Conservation (phyloP, 257 asterid species). For the Anisodus tanguticus region DNA sequence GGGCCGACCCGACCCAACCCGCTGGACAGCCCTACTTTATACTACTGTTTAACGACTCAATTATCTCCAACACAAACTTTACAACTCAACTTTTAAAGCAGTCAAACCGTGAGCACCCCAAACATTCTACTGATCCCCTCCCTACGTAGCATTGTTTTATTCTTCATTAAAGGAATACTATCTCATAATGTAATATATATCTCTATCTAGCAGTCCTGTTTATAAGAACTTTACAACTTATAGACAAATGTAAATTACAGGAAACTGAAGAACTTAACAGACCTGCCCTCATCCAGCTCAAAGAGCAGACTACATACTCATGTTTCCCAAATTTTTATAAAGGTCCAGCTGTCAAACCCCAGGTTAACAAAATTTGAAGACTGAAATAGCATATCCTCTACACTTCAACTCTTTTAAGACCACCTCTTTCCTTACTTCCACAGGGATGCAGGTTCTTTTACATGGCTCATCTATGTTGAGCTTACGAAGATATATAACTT, state of each 20-base stretch:
- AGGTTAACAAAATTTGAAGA: slow-evolving; percentile 7
- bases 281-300: slow-evolving; percentile 19
- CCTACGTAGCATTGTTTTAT: slow-evolving; percentile 14
- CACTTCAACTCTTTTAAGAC: neutral
- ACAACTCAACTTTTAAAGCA: slow-evolving; percentile 4
- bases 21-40: too few relatives aligned
- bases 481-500: neutral
- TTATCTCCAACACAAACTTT: slow-evolving; percentile 1
- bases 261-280: neutral
- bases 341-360: neutral
- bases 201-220: neutral
- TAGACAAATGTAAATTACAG: neutral
- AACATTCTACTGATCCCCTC: neutral
- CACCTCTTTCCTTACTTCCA: neutral
- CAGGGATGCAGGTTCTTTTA: neutral
- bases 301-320: neutral
- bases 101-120: neutral
- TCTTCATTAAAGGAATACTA: neutral
- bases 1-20: too few relatives aligned
- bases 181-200: neutral
- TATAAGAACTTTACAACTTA: neutral
- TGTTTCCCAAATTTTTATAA: neutral
- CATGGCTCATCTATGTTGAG: neutral
- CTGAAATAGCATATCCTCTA: slow-evolving; percentile 23
- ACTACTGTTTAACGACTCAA: neutral